Percentiles rank a stretch among this genome's conserved stretches.
phyloP scores from a whole-genome alignment of 2,329 filamentous ascomycete genomes.

The Claviceps arundinis region DNA sequence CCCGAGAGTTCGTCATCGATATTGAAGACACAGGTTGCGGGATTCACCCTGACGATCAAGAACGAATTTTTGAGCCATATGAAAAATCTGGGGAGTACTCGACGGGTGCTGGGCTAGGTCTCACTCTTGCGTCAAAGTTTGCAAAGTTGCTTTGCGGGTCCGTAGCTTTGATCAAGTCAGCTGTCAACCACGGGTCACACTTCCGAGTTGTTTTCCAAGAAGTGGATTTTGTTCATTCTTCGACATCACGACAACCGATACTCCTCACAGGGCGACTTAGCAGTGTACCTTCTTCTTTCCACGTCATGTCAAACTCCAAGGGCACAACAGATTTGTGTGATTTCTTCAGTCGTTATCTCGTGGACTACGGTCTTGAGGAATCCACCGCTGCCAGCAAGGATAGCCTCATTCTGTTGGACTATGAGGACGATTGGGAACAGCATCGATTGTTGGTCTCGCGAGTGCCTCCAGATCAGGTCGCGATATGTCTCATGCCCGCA shows the following conservation, averaged over 20 bases:
- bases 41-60: constrained; percentile 8
- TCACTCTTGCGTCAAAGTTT: constrained; percentile 28
- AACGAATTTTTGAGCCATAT: constrained; percentile 28
- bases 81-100: constrained; percentile 26
- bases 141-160: constrained; percentile 25
- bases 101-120: constrained; percentile 20
- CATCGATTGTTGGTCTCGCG: background rate
- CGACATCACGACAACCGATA: background rate
- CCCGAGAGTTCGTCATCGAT: background rate
- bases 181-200: background rate
- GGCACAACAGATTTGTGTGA: background rate
- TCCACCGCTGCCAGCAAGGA: background rate
- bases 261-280: background rate
- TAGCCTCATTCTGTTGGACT: background rate
- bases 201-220: background rate
- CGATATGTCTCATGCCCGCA: background rate
- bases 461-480: background rate
- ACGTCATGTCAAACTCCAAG: background rate
- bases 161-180: constrained; percentile 18
- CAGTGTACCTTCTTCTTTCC: background rate
- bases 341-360: background rate
- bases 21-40: background rate
- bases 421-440: background rate
- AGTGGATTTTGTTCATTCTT: background rate
- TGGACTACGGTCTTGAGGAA: constrained; percentile 2